These are phyloP conservation scores for Lactarius quietus DNA, from an alignment of 768 basidiomycete species.

Conservation along the genomic window DNA sequence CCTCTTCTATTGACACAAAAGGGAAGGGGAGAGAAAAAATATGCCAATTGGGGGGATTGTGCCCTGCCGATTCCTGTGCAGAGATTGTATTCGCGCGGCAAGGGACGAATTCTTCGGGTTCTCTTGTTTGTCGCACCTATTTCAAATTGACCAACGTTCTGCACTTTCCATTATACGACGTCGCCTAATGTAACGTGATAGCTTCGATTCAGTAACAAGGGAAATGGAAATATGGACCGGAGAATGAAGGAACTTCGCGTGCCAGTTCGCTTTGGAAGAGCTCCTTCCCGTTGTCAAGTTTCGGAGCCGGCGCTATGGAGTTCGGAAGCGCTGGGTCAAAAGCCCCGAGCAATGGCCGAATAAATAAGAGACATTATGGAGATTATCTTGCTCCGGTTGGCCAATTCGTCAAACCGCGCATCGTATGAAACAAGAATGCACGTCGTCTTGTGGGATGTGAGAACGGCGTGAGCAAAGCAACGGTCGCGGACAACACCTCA, in stretches of 20 bases:
- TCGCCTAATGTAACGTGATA: neutral
- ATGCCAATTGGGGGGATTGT: neutral
- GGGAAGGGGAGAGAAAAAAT: neutral
- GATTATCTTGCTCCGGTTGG: neutral
- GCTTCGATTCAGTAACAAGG: neutral
- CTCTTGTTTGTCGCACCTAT: neutral
- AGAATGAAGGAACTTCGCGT: neutral
- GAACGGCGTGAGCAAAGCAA: neutral
- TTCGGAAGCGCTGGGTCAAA: neutral
- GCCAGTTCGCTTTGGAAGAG: neutral
- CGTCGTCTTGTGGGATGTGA: neutral
- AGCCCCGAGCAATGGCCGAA: neutral
- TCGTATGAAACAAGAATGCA: neutral
- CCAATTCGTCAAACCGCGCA: neutral
- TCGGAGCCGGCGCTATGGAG: conserved; percentile 9
- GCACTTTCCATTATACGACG: neutral
- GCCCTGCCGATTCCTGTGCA: conserved; percentile 1
- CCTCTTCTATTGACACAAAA: neutral
- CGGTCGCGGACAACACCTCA: neutral
- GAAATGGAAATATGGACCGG: neutral
- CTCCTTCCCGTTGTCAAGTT: conserved; percentile 9
- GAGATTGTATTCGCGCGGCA: neutral
- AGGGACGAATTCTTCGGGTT: neutral
- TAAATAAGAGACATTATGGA: neutral
- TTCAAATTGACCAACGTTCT: neutral